A percentile compares a stretch with the other conserved stretches of the same genome.
These are phyloP conservation scores for Mycena vitilis DNA, from an alignment of 768 basidiomycete genomes.

Conservation along the genomic window DNA sequence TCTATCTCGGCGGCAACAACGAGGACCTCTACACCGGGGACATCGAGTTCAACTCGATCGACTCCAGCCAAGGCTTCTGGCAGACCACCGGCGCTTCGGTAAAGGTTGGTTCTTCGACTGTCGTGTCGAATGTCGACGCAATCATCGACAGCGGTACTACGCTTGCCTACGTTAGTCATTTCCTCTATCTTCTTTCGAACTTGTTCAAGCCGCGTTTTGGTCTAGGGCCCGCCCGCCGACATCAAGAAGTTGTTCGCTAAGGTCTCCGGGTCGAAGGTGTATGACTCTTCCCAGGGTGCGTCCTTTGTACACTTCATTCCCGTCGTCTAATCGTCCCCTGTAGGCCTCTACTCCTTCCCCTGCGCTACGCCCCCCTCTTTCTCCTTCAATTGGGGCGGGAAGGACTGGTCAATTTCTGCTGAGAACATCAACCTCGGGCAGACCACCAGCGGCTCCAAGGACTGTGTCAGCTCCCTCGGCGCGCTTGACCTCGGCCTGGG, in stretches of 20 bases:
- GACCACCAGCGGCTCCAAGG: constrained; percentile 54
- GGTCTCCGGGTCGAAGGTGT: constrained; percentile 22
- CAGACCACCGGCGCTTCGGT: constrained; percentile 36
- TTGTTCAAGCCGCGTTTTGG: no score
- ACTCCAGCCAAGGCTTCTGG: constrained; percentile 40
- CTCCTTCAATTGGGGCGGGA: constrained; percentile 50
- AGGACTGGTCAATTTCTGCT: constrained; percentile 56
- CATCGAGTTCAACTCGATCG: constrained; percentile 47
- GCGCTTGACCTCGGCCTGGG: constrained; percentile 47
- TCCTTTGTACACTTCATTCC: background rate
- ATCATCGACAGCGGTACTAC: constrained; percentile 53
- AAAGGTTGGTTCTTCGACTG: constrained; percentile 21
- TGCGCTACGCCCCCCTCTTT: constrained; percentile 42
- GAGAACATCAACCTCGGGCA: constrained; percentile 52
- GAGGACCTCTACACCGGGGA: constrained; percentile 54
- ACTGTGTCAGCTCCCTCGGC: constrained; percentile 63
- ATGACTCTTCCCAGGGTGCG: constrained; percentile 15
- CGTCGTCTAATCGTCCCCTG: background rate
- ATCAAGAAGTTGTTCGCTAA: constrained; percentile 39
- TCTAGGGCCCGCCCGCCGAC: constrained; percentile 34
- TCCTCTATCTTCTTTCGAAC: no score
- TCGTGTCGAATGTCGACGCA: constrained; percentile 28
- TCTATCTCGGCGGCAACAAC: constrained; percentile 65
- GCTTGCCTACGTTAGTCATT: constrained; percentile 38
- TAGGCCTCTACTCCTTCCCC: constrained; percentile 32